Evolutionary conservation across 208 protist genomes (phyloP).

Genomic region (Trypanosoma platydactyli): DNA sequence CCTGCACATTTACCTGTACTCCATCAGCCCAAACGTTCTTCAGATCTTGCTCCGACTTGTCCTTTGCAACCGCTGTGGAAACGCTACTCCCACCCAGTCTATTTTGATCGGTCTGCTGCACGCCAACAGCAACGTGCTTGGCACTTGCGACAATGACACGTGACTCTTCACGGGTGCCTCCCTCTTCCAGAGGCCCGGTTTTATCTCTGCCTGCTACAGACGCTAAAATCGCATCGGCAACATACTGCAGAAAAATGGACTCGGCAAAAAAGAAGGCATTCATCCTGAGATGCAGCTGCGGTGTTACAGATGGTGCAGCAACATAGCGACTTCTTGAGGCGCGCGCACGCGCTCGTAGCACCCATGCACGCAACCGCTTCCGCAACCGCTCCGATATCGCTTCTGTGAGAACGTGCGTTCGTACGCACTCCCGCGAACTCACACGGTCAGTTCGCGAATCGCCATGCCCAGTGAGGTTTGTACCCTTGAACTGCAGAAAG

Average conservation of each 20-base stretch:
- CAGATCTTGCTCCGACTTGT: not conserved
- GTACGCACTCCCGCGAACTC: conserved; percentile 82
- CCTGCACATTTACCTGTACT: conserved; percentile 61
- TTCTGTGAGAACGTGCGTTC: conserved; percentile 73
- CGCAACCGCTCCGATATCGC: conserved; percentile 60
- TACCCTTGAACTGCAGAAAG: conserved; percentile 62
- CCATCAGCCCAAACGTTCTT: conserved; percentile 4
- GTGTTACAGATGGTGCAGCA: conserved; percentile 56
- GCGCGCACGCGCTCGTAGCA: conserved; percentile 52
- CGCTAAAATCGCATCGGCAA: conserved; percentile 60
- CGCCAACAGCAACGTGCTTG: conserved; percentile 11
- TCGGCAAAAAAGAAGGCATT: conserved; percentile 75
- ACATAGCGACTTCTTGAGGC: conserved; percentile 59
- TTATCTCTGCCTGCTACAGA: conserved; percentile 2
- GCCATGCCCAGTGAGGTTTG: conserved; percentile 58
- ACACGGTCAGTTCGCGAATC: conserved; percentile 55
- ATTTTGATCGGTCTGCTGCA: conserved; percentile 26
- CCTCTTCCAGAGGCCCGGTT: not conserved
- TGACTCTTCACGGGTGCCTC: conserved; percentile 1
- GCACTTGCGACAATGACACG: conserved; percentile 16
- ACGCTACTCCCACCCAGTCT: no score
- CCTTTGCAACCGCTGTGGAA: not conserved
- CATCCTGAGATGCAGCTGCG: conserved; percentile 65
- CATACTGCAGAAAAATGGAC: conserved; percentile 63
- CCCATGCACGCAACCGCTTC: conserved; percentile 43